Base-by-base conservation (phyloP, 1,284 basidiomycete species). In the Trametes sp. region DNA sequence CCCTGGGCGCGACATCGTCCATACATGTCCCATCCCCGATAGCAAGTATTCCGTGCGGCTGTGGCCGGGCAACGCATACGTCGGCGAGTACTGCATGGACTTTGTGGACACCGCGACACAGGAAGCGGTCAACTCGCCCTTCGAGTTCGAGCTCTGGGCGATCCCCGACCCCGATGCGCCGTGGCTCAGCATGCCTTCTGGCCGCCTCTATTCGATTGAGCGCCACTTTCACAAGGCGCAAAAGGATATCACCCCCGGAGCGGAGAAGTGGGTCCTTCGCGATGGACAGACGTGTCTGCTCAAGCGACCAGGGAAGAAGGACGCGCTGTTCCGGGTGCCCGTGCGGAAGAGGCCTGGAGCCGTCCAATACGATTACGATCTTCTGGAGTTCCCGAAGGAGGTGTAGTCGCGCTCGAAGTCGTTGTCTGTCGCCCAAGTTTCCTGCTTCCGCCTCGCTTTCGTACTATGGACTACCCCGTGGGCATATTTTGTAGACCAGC, bases 121-220 rank as follows among this genome's bases (percentile, higher is more conserved):
- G 4, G 24, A 54, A 19, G 5, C 52, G 8, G 52, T 54, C 8
- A 60, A 54, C 44, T 60, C 58, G 21, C 58, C 58, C 8, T 60
- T 54, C 51, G 26, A 46, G 33, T 60, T 60, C 52, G 58, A 60
- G n/a, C 45, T 60, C 10, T 60, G 44, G 44, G 26, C n/a, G 4
- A 28, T 41, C n/a, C 58, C 52, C 16, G 26, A 54, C 24, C 44
- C 42, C 19, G 28, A 36, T 6, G 33, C 44, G 26, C 36, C 56
- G 24, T 57, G 48, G 46, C 56, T 44, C 52, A 1, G 21, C 10
- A 24, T 29, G 21, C 52, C 58, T 13, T 11, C 44, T 14, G 45
- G 41, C 45, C 24, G 52, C 1, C n/a, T 60, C n/a, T 9, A 14
- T 4, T 60, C 58, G 2, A 6, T 60, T 4, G 52, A 54, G 28